phyloP scores from a whole-genome alignment of 306 rosid species.

The Astragalus glycyphyllos region DNA sequence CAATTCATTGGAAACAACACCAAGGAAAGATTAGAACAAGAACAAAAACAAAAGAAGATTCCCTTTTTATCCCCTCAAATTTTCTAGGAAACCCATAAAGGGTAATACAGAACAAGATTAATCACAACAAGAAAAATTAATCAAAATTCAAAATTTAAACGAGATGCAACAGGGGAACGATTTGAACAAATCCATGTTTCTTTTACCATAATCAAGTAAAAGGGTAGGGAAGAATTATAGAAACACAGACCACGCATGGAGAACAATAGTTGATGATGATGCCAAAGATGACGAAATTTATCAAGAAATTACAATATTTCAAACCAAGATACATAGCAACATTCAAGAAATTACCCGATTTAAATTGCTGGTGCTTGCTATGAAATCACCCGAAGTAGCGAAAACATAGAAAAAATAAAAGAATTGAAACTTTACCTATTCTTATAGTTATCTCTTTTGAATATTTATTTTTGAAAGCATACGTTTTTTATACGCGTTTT shows the following conservation, averaged over 20 bases:
- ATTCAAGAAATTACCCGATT: slow-evolving; percentile 1
- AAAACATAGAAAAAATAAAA: too few relatives aligned
- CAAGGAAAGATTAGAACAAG: slow-evolving; percentile 1
- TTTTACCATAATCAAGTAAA: slow-evolving; percentile 24
- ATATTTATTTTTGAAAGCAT: slow-evolving; percentile 3
- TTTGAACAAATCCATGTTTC: slow-evolving; percentile 29
- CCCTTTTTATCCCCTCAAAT: background rate
- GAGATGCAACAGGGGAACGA: slow-evolving; percentile 20
- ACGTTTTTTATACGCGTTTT: slow-evolving; percentile 33
- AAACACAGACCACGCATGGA: background rate
- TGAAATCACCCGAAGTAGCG: slow-evolving; percentile 18
- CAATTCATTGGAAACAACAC: slow-evolving; percentile 6
- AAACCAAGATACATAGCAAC: slow-evolving; percentile 14
- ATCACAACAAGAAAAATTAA: slow-evolving; percentile 9
- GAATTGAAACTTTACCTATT: slow-evolving; percentile 27
- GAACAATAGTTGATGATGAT: background rate
- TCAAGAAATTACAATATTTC: slow-evolving; percentile 13
- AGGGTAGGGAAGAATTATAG: slow-evolving; percentile 11
- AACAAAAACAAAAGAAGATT: background rate
- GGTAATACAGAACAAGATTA: background rate
- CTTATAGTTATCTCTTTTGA: background rate
- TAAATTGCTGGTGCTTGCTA: background rate
- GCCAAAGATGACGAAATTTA: slow-evolving; percentile 15
- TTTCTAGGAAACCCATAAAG: background rate
- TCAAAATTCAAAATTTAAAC: slow-evolving; percentile 13